Evolutionary conservation across 1,284 basidiomycete species (phyloP).

Genomic region (Paramarasmius palmivorus): DNA sequence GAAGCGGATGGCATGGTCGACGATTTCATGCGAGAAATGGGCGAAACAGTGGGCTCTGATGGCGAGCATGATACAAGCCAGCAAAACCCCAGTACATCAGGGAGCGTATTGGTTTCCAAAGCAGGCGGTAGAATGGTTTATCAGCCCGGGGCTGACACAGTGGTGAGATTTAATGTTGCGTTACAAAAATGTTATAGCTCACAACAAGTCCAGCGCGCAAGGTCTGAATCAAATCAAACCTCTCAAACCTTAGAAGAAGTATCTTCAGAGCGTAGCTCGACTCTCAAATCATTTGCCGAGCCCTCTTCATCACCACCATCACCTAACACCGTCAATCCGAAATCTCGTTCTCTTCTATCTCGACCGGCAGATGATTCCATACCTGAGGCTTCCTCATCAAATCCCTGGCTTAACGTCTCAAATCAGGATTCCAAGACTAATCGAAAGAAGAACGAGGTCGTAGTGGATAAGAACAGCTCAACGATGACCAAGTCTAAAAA

Average conservation of each 20-base stretch:
- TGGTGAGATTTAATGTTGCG: background rate
- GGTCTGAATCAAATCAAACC: constrained; percentile 34
- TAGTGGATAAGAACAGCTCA: constrained; percentile 64
- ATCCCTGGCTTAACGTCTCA: constrained; percentile 71
- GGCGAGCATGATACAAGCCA: constrained; percentile 34
- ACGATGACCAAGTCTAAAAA: constrained; percentile 65
- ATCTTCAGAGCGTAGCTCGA: constrained; percentile 61
- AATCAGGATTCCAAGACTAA: constrained; percentile 37
- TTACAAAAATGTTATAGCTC: background rate
- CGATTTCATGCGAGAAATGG: constrained; percentile 72
- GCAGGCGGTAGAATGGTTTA: constrained; percentile 62
- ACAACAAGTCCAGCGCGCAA: constrained; percentile 26
- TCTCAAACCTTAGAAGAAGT: background rate
- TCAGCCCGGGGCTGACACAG: constrained; percentile 40
- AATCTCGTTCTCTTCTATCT: constrained; percentile 14
- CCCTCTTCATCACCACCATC: constrained; percentile 38
- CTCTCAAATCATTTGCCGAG: constrained; percentile 58
- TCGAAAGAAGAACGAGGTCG: constrained; percentile 68
- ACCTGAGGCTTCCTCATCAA: constrained; percentile 32
- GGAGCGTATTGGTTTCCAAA: constrained; percentile 43
- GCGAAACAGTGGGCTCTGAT: constrained; percentile 31
- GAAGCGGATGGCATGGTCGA: constrained; percentile 63
- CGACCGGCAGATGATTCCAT: constrained; percentile 8
- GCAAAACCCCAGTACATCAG: constrained; percentile 20
- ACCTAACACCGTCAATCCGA: constrained; percentile 1